Base-by-base conservation (phyloP, 345 rosid species). In the Euclidium syriacum region DNA sequence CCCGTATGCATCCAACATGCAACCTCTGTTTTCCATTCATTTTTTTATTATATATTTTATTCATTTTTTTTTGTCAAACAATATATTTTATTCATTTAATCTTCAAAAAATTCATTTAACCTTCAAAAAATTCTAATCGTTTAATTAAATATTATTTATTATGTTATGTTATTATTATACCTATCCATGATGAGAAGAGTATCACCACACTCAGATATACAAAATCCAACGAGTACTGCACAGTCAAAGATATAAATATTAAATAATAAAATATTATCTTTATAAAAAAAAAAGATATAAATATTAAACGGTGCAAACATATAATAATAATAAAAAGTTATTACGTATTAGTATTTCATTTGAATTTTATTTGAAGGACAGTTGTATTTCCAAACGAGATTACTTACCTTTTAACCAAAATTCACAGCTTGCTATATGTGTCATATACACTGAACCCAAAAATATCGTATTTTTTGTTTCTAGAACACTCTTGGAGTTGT, bases 1-100 rank as follows among this genome's bases (percentile, higher is more conserved):
- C 95, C 99, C 0, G 90, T 87, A 47, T 94, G 82, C 99, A 94
- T 94, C 99, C 99, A 94, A 59, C 97, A 94, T 24, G 85, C 90
- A 60, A 94, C 97, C 96, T 94, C 99, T 94, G 42, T 62, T 61
- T n/a, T 34, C 25, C 24, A 52, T 54, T 44, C 23, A 53, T 14
- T 35, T 8, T 16, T 50, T 18, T 9, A 6, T 9, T 36, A n/a
- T n/a, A 6, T 9, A n/a, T 10, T 35, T 35, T 7, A 4, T 35
- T 35, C 4, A 35, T 11, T 10, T 6, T 9, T 36, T 5, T 36
- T 9, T 9, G 7, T 36, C 3, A 36, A 36, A 9, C 1, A n/a
- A n/a, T n/a, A n/a, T n/a, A n/a, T 7, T 34, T 42, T 19, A 17
- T 18, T 62, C 17, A 18, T 10, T 8, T 41, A 22, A 27, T 26